A percentile compares a stretch with the other conserved stretches of the same genome.
These are phyloP conservation scores for Calonectria crousiana DNA, from an alignment of 2,329 filamentous ascomycete species.

Conservation along the genomic window DNA sequence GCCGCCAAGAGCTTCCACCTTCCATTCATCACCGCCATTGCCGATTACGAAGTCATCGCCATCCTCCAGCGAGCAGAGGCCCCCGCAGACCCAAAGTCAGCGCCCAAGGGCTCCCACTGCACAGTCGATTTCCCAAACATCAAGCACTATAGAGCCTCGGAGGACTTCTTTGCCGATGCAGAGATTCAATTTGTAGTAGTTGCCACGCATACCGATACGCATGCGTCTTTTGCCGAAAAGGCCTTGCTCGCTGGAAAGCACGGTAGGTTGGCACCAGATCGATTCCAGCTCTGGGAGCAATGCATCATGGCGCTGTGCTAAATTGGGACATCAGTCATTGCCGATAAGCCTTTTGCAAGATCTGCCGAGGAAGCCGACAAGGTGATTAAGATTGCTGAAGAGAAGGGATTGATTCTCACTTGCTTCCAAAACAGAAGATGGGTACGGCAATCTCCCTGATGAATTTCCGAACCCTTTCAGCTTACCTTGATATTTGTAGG, in stretches of 20 bases:
- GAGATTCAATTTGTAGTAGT: slow-evolving; percentile 72
- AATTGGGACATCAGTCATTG: slow-evolving; percentile 28
- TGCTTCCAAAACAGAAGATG: slow-evolving; percentile 41
- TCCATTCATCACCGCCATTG: slow-evolving; percentile 61
- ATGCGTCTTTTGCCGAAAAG: slow-evolving; percentile 34
- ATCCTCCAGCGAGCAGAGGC: slow-evolving; percentile 61
- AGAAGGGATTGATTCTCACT: slow-evolving; percentile 35
- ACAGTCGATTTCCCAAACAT: slow-evolving; percentile 60
- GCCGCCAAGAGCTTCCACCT: slow-evolving; percentile 62
- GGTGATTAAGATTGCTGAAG: slow-evolving; percentile 31
- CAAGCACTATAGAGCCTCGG: slow-evolving; percentile 69
- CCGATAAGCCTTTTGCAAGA: slow-evolving; percentile 38
- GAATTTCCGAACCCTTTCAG: not conserved
- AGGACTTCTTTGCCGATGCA: slow-evolving; percentile 70
- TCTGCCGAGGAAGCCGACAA: slow-evolving; percentile 34
- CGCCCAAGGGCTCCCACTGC: slow-evolving; percentile 54
- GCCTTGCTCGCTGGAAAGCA: slow-evolving; percentile 34
- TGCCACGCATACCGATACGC: slow-evolving; percentile 36
- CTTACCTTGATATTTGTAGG: slow-evolving; percentile 18
- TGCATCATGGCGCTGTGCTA: not conserved
- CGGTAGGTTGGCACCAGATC: slow-evolving; percentile 19
- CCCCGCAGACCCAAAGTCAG: slow-evolving; percentile 44
- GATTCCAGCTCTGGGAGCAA: no score
- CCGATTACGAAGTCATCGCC: slow-evolving; percentile 59
- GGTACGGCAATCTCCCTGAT: slow-evolving; percentile 3